A percentile compares a stretch with the other conserved stretches of the same genome.
These are phyloP conservation scores for Exophiala dermatitidis DNA, from an alignment of 2,329 filamentous ascomycete species.

Conservation along the genomic window DNA sequence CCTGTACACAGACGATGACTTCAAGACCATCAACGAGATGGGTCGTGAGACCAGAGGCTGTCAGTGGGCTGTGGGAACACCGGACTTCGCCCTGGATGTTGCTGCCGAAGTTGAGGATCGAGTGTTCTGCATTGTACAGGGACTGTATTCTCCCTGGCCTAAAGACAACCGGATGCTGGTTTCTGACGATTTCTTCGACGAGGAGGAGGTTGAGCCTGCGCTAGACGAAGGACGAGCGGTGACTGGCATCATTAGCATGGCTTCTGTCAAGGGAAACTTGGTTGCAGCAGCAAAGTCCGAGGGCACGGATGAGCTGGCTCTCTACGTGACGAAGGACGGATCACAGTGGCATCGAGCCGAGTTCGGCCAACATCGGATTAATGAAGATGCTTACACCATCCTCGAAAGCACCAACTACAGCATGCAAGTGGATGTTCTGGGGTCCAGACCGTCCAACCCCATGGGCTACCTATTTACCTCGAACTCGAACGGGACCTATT, in stretches of 20 bases:
- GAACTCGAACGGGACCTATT: conserved; percentile 96
- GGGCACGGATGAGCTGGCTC: conserved; percentile 79
- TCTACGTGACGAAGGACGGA: conserved; percentile 82
- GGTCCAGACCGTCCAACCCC: conserved; percentile 53
- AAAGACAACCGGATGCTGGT: conserved; percentile 71
- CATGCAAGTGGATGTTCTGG: conserved; percentile 91
- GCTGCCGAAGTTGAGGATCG: conserved; percentile 60
- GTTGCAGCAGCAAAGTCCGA: conserved; percentile 73
- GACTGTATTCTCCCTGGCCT: conserved; percentile 61
- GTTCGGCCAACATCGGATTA: conserved; percentile 77
- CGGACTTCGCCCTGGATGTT: conserved; percentile 51
- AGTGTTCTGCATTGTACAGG: conserved; percentile 71
- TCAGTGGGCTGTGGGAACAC: conserved; percentile 75
- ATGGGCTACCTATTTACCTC: conserved; percentile 91
- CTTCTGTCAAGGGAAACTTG: conserved; percentile 76
- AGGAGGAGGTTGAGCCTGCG: conserved; percentile 60
- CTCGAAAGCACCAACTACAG: conserved; percentile 96
- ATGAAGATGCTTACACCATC: conserved; percentile 82
- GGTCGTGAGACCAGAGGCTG: conserved; percentile 62
- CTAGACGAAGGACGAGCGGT: conserved; percentile 68
- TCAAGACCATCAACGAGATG: conserved; percentile 59
- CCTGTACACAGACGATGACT: conserved; percentile 79
- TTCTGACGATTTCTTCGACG: conserved; percentile 74
- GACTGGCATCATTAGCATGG: conserved; percentile 72
- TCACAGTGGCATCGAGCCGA: conserved; percentile 83